Conservation (phyloP, 306 rosid species). For the Boehmeria nivea region DNA sequence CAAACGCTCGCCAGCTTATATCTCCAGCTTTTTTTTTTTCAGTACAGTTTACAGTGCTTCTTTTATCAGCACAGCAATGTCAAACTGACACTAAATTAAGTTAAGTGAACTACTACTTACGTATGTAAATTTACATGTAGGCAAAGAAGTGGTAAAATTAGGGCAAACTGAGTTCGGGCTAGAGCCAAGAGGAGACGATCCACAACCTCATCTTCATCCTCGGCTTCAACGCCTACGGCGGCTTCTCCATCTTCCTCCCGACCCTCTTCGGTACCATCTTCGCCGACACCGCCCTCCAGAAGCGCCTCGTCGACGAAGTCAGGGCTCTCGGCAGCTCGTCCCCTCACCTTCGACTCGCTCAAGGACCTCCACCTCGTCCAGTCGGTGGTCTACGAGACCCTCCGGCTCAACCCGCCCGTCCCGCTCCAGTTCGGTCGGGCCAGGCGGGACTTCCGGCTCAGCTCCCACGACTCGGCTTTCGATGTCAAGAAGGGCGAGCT, state of each 20-base stretch:
- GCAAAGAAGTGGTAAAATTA: conserved; percentile 49
- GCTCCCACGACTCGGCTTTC: conserved; percentile 50
- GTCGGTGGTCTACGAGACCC: conserved; percentile 74
- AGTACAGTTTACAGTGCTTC: too few relatives aligned
- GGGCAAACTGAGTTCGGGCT: conserved; percentile 62
- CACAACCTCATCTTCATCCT: conserved; percentile 73
- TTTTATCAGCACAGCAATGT: too few relatives aligned
- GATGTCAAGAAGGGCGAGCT: conserved; percentile 77
- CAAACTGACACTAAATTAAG: too few relatives aligned
- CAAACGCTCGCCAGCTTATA: too few relatives aligned
- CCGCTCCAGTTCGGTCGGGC: conserved; percentile 81
- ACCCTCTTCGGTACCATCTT: conserved; percentile 34
- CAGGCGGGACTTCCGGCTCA: conserved; percentile 59
- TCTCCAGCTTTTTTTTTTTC: too few relatives aligned
- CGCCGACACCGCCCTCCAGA: conserved; percentile 47
- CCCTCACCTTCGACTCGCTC: conserved; percentile 51
- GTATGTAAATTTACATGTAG: conserved; percentile 17
- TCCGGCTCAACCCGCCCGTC: conserved; percentile 81
- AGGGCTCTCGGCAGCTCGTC: conserved; percentile 49
- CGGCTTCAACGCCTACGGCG: conserved; percentile 90
- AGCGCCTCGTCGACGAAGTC: conserved; percentile 49
- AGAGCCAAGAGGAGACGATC: conserved; percentile 48
- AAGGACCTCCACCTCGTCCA: conserved; percentile 56
- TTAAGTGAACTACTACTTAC: too few relatives aligned
- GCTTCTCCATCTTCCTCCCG: conserved; percentile 72